Conservation (phyloP, 2,329 filamentous ascomycete genomes). For the Pyrenochaeta sp. region DNA sequence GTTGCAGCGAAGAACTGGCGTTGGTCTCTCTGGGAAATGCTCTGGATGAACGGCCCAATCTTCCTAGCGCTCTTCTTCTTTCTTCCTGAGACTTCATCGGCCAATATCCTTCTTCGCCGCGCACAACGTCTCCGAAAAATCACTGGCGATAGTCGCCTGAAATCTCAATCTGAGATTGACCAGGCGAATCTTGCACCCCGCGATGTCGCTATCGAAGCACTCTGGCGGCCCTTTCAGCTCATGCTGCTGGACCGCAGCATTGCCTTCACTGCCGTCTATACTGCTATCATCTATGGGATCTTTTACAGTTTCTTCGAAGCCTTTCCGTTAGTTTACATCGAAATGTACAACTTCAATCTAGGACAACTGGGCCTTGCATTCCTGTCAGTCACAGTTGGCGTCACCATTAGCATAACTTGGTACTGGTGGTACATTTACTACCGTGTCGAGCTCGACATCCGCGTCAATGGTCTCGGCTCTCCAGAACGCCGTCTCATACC, state of each 20-base stretch:
- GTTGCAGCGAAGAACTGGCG: slow-evolving; percentile 76
- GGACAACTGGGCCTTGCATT: slow-evolving; percentile 83
- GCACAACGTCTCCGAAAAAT: slow-evolving; percentile 75
- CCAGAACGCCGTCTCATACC: slow-evolving; percentile 79
- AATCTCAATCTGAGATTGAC: slow-evolving; percentile 83
- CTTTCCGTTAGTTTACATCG: slow-evolving; percentile 71
- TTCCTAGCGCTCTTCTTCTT: slow-evolving; percentile 84
- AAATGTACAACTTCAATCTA: slow-evolving; percentile 79
- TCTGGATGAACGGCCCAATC: slow-evolving; percentile 76
- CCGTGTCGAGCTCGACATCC: slow-evolving; percentile 70
- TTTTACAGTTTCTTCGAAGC: slow-evolving; percentile 81
- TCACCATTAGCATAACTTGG: slow-evolving; percentile 69
- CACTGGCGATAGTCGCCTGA: slow-evolving; percentile 70
- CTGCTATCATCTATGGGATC: slow-evolving; percentile 79
- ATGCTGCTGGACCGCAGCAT: slow-evolving; percentile 86
- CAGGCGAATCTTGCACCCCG: slow-evolving; percentile 50
- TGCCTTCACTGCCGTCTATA: slow-evolving; percentile 83
- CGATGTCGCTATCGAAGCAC: slow-evolving; percentile 61
- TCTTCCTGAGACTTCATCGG: slow-evolving; percentile 86
- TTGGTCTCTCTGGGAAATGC: slow-evolving; percentile 87
- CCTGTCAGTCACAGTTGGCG: slow-evolving; percentile 80
- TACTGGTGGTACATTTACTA: slow-evolving; percentile 79
- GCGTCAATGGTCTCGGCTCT: slow-evolving; percentile 71
- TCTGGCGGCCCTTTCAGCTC: slow-evolving; percentile 80
- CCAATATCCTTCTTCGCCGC: slow-evolving; percentile 75